Percentiles rank a stretch among this genome's conserved stretches.
These are phyloP conservation scores for Cladosporium sp. DNA, from an alignment of 2,329 filamentous ascomycete species.

Conservation along the genomic window DNA sequence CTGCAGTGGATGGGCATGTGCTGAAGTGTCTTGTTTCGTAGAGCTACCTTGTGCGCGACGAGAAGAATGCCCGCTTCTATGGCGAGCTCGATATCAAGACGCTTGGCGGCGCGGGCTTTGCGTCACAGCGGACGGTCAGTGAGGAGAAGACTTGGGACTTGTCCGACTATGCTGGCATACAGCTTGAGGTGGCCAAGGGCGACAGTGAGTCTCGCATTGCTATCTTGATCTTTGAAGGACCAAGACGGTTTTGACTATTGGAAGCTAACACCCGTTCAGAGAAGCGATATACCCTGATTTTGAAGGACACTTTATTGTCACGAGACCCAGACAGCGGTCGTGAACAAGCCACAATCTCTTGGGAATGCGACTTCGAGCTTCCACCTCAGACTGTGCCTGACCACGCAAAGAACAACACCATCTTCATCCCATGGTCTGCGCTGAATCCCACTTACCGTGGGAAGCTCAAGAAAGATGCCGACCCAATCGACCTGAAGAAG, in stretches of 20 bases:
- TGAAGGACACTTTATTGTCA: constrained; percentile 66
- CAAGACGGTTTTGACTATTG: background rate
- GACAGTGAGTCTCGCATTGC: constrained; percentile 42
- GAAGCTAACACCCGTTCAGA: constrained; percentile 21
- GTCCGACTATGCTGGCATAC: constrained; percentile 57
- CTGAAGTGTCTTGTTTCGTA: constrained; percentile 16
- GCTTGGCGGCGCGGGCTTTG: constrained; percentile 77
- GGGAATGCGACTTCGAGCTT: constrained; percentile 65
- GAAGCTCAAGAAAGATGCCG: constrained; percentile 56
- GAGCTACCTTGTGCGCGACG: constrained; percentile 47
- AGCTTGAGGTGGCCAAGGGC: constrained; percentile 48
- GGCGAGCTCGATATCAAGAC: constrained; percentile 69
- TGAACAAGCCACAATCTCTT: constrained; percentile 68
- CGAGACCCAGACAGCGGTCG: constrained; percentile 57
- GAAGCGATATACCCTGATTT: constrained; percentile 67
- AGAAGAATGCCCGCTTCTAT: constrained; percentile 52
- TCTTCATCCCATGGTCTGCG: constrained; percentile 60
- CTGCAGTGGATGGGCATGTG: background rate
- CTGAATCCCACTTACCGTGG: constrained; percentile 73
- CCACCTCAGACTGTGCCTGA: constrained; percentile 27
- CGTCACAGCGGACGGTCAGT: constrained; percentile 65
- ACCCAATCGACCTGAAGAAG: constrained; percentile 54
- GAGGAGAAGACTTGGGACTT: constrained; percentile 61
- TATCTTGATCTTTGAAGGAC: background rate
- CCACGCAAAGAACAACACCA: constrained; percentile 23